A percentile compares a stretch with the other conserved stretches of the same genome.
Evolutionary conservation across 352 stramenopile species (phyloP).

Genomic region (Phytophthora hybrid): DNA sequence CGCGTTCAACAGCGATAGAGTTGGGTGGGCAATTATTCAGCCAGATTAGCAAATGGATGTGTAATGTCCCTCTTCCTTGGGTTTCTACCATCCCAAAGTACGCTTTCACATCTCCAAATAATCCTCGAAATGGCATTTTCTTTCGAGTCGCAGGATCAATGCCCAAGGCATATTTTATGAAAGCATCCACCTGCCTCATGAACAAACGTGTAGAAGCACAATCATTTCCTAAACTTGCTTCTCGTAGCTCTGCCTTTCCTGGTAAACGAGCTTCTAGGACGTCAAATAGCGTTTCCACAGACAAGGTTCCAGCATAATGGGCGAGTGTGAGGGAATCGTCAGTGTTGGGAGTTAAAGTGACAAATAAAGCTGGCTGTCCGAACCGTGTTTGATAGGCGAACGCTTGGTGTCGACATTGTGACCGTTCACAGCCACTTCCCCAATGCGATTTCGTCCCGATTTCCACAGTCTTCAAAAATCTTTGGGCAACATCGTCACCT

Average conservation of each 20-base stretch:
- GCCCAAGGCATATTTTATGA: conserved; percentile 4
- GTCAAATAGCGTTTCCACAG: conserved; percentile 4
- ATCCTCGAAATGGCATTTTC: neutral
- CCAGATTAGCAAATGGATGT: conserved; percentile 12
- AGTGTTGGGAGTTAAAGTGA: conserved; percentile 15
- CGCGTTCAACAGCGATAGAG: neutral
- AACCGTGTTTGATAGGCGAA: conserved; percentile 16
- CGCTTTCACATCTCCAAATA: conserved; percentile 5
- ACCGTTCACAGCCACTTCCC: conserved; percentile 9
- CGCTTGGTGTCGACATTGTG: conserved; percentile 2
- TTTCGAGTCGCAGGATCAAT: neutral
- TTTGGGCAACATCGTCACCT: no score
- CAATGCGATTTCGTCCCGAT: neutral
- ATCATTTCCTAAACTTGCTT: no score
- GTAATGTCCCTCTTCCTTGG: conserved; percentile 10
- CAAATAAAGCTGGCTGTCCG: conserved; percentile 12
- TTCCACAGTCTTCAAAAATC: conserved; percentile 15
- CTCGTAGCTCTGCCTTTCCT: neutral
- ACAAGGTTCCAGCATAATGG: neutral
- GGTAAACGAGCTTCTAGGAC: neutral
- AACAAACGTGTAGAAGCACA: conserved; percentile 4
- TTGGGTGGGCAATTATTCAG: neutral
- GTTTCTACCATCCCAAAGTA: conserved; percentile 14
- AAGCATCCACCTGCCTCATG: conserved; percentile 3
- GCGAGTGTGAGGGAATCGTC: neutral